Base-by-base conservation (phyloP, 139 green algal species). In the Coelastrella sp. region DNA sequence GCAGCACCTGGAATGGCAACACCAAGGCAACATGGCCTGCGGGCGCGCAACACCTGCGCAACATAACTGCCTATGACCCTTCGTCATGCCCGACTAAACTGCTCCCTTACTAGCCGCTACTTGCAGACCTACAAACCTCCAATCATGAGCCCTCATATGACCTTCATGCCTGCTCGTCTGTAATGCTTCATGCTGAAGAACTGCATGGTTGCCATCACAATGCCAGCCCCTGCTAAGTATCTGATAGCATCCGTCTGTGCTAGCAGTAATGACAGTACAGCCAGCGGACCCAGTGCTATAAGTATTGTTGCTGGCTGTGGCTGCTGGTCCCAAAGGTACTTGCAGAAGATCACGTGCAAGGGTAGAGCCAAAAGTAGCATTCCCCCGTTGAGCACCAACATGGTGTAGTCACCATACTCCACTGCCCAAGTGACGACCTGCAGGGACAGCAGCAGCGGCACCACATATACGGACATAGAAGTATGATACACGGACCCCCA, bases 251-350 rank as follows among this genome's bases (percentile, higher is more conserved):
- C 86, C 3, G 91, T 47, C 73, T 94, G 92, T 7, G 76, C 57
- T 23, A 96, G 79, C 7, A 94, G 87, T 68, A 94, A 16, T 11
- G 95, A 87, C 87, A 95, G 84, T 64, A 96, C 14, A 92, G 93
- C 95, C 56, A 97, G 91, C 5, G 96, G 95, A 32, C 92, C 92
- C 20, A 95, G 66, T 65, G 93, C 73, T 65, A 96, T 80, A 73
- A 98, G 91, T n/a, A 91, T 56, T 14, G 79, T 83, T 54, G 89
- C 90, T 54, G 90, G 78, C 71, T 87, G 73, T 23, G 91, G 59
- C 56, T 22, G 58, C 32, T 91, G 92, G 14, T 88, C 92, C 95
- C 95, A 97, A 82, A 97, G 86, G 90, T 95, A 95, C 0, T n/a
- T 74, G 23, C 92, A 85, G 73, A 96, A 95, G 13, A 94, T 14